Conservation (phyloP, 106 monocot species). For the Dendrobium chrysotoxum region DNA sequence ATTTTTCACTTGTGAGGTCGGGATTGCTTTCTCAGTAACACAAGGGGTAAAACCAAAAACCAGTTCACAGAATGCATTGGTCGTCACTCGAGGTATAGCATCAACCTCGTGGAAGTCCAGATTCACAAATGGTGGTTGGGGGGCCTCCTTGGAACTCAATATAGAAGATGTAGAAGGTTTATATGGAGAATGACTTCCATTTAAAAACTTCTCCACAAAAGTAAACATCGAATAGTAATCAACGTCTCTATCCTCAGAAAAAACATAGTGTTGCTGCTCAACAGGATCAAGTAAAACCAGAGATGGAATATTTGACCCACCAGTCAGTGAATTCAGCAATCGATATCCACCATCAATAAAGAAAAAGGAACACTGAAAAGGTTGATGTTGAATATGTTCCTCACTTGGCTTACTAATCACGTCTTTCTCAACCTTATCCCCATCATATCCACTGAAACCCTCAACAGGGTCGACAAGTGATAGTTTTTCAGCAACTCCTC, state of each 20-base stretch:
- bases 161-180: slow-evolving; percentile 29
- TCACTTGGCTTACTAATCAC: slow-evolving; percentile 5
- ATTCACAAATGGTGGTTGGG: slow-evolving; percentile 87
- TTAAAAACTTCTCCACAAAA: slow-evolving; percentile 56
- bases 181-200: slow-evolving; percentile 77
- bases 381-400: slow-evolving; percentile 1
- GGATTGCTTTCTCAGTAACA: slow-evolving; percentile 8
- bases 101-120: slow-evolving; percentile 82
- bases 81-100: slow-evolving; percentile 56
- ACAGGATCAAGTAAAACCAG: slow-evolving; percentile 73
- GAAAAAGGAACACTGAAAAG: slow-evolving; percentile 60
- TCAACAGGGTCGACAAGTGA: background rate
- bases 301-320: slow-evolving; percentile 54
- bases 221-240: slow-evolving; percentile 42
- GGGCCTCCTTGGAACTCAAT: slow-evolving; percentile 33
- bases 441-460: slow-evolving; percentile 13
- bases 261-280: slow-evolving; percentile 57
- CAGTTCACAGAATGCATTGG: slow-evolving; percentile 50
- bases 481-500: background rate
- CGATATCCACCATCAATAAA: slow-evolving; percentile 76
- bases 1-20: slow-evolving; percentile 14
- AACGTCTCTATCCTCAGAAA: slow-evolving; percentile 37
- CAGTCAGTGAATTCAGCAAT: slow-evolving; percentile 62
- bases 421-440: background rate
- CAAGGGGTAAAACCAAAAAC: slow-evolving; percentile 49